Conservation (phyloP, 768 basidiomycete species). For the Clitopilus passeckerianus region DNA sequence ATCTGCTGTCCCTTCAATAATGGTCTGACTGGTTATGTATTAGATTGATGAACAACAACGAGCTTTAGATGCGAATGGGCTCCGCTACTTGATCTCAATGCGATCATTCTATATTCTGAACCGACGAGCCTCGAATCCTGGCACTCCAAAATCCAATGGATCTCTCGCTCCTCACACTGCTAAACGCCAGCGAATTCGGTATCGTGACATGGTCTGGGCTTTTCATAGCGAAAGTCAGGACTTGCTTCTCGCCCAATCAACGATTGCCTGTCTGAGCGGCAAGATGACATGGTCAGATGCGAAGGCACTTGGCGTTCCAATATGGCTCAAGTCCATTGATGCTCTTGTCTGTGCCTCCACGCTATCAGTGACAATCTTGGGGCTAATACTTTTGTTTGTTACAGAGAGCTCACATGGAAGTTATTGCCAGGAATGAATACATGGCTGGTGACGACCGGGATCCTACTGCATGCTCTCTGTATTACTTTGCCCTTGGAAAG, state of each 20-base stretch:
- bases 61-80: constrained; percentile 87
- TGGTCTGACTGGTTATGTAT: constrained; percentile 1
- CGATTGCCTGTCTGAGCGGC: constrained; percentile 58
- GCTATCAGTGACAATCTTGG: not conserved
- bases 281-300: constrained; percentile 93
- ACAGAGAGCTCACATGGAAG: constrained; percentile 79
- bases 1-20: not conserved
- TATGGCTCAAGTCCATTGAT: constrained; percentile 84
- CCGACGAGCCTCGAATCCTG: constrained; percentile 47
- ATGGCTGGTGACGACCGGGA: constrained; percentile 85
- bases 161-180: constrained; percentile 41
- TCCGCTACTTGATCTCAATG: constrained; percentile 91
- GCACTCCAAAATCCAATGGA: constrained; percentile 39
- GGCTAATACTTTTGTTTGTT: constrained; percentile 1
- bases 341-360: constrained; percentile 52
- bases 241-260: constrained; percentile 66
- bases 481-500: constrained; percentile 94
- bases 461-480: constrained; percentile 83
- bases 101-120: constrained; percentile 88
- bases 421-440: constrained; percentile 89
- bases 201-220: constrained; percentile 96
- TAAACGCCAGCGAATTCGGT: constrained; percentile 74
- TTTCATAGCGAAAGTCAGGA: constrained; percentile 95
- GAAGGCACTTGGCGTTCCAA: constrained; percentile 74
- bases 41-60: constrained; percentile 88